Percentiles rank a stretch among this genome's conserved stretches.
Evolutionary conservation across 1,139 yeast species (phyloP).

Genomic region (Saccharomyces hybrid): DNA sequence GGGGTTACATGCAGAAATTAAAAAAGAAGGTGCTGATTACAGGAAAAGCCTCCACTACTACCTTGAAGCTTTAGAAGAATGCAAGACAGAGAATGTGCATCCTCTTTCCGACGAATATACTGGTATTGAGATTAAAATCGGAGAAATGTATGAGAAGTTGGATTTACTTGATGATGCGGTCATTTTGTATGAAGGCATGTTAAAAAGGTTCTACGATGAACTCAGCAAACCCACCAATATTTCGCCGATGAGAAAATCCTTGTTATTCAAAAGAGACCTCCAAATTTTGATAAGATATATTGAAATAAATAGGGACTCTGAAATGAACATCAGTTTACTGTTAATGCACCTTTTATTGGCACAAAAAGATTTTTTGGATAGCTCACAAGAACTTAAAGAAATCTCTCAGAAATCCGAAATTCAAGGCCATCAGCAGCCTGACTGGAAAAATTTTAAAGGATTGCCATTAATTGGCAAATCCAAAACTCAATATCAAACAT

Average conservation of each 20-base stretch:
- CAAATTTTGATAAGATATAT: conserved; percentile 59
- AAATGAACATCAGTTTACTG: conserved; percentile 48
- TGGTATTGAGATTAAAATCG: conserved; percentile 77
- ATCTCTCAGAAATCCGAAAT: conserved; percentile 10
- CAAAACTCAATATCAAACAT: conserved; percentile 13
- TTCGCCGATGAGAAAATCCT: conserved; percentile 37
- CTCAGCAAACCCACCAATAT: conserved; percentile 34
- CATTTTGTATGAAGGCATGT: conserved; percentile 56
- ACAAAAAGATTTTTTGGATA: conserved; percentile 45
- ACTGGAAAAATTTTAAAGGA: neutral
- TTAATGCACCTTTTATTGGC: conserved; percentile 57
- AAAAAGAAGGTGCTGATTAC: conserved; percentile 52
- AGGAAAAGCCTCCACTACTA: conserved; percentile 62
- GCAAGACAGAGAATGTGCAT: conserved; percentile 42
- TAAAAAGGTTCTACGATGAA: conserved; percentile 50
- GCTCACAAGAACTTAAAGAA: conserved; percentile 22
- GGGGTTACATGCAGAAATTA: conserved; percentile 78
- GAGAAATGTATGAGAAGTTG: conserved; percentile 74
- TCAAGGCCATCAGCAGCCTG: neutral
- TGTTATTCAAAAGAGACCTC: conserved; percentile 61
- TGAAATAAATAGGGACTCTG: conserved; percentile 45
- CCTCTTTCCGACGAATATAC: conserved; percentile 66
- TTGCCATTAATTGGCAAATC: neutral
- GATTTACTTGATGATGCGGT: conserved; percentile 53
- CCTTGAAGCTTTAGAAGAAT: conserved; percentile 44